phyloP scores from a whole-genome alignment of 495 filamentous ascomycete species.

The Penicillium pancosmium region DNA sequence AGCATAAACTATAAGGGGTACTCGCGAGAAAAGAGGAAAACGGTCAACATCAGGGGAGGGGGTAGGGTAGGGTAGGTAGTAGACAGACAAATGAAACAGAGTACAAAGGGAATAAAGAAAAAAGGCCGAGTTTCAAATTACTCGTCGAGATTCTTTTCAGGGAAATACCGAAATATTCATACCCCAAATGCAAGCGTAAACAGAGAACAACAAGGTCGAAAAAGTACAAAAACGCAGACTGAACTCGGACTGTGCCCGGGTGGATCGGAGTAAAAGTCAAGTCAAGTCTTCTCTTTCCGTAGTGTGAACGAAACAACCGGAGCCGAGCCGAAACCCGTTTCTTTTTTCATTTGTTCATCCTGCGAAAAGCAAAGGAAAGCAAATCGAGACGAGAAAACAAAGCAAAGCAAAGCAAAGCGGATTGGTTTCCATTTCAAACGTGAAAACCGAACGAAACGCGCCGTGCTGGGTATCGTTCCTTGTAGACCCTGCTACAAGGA shows the following conservation, averaged over 20 bases:
- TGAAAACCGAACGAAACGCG: constrained; percentile 5
- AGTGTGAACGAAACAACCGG: background rate
- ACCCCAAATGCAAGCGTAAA: background rate
- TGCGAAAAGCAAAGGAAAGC: background rate
- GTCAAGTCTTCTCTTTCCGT: background rate
- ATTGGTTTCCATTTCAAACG: background rate
- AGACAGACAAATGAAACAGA: constrained; percentile 4
- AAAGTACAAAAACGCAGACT: no score
- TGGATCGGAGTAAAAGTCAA: no score
- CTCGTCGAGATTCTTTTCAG: no score
- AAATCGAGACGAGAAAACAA: constrained; percentile 1
- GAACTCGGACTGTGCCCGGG: no score
- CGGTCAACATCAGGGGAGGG: background rate
- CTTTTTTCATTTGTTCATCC: background rate
- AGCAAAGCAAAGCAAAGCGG: constrained; percentile 2
- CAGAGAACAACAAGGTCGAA: background rate
- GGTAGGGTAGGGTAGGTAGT: background rate
- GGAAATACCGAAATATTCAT: background rate
- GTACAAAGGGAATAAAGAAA: constrained; percentile 14
- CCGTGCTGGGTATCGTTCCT: constrained; percentile 27
- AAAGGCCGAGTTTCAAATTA: no score
- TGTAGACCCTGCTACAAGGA: constrained; percentile 43
- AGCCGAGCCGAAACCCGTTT: background rate
- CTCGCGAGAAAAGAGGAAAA: constrained; percentile 23
- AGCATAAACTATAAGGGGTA: constrained; percentile 31